Evolutionary conservation across 2,329 filamentous ascomycete genomes (phyloP).

Genomic region (Penicillium sp.): DNA sequence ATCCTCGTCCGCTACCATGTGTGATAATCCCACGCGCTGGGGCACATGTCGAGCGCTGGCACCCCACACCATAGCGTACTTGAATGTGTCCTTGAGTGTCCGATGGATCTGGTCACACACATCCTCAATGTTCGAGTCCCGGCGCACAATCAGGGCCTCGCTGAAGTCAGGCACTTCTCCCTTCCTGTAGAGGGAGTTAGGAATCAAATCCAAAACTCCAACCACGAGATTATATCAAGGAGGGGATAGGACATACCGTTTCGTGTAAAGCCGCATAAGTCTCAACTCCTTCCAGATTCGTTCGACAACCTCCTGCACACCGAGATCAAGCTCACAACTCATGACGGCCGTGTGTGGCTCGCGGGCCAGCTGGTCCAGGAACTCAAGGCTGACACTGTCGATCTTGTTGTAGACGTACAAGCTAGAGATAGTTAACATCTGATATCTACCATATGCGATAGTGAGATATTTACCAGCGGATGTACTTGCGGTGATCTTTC

Average conservation of each 20-base stretch:
- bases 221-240: too few relatives aligned
- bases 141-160: constrained; percentile 89
- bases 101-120: constrained; percentile 95
- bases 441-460: background rate
- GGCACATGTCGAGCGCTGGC: constrained; percentile 92
- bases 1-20: constrained; percentile 68
- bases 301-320: constrained; percentile 88
- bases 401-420: constrained; percentile 99
- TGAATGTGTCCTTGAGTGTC: constrained; percentile 95
- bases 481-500: constrained; percentile 98
- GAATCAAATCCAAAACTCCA: background rate
- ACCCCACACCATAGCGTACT: constrained; percentile 97
- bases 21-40: constrained; percentile 80
- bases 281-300: constrained; percentile 89
- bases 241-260: constrained; percentile 47
- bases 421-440: constrained; percentile 34
- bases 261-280: constrained; percentile 91
- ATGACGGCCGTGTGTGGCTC: constrained; percentile 95
- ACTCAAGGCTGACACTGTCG: constrained; percentile 87
- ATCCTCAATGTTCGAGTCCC: constrained; percentile 85
- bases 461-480: constrained; percentile 55
- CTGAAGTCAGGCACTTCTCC: constrained; percentile 81
- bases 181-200: constrained; percentile 64
- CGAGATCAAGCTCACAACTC: constrained; percentile 93
- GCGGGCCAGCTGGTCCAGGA: constrained; percentile 82